A percentile compares a stretch with the other conserved stretches of the same genome.
Conservation (phyloP, 2,329 filamentous ascomycete species). For the Stagonosporopsis chrysanthemi region DNA sequence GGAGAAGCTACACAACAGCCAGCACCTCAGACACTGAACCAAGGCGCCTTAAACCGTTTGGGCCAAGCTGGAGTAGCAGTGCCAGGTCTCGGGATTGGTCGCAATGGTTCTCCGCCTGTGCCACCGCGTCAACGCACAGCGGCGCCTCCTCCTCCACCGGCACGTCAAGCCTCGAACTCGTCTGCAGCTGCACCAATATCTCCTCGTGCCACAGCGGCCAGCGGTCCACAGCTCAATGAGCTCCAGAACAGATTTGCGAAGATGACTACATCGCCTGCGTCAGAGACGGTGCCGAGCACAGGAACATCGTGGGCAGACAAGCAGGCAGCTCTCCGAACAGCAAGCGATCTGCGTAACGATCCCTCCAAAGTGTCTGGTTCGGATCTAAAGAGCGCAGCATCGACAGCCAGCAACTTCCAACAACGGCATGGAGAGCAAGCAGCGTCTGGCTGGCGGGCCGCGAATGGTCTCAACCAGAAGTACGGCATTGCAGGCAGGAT, state of each 20-base stretch:
- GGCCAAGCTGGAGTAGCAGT: constrained; percentile 79
- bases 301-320: constrained; percentile 71
- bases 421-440: constrained; percentile 75
- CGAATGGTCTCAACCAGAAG: constrained; percentile 66
- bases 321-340: constrained; percentile 68
- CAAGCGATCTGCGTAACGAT: constrained; percentile 65
- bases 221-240: constrained; percentile 64
- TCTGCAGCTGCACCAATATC: constrained; percentile 32
- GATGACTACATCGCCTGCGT: constrained; percentile 45
- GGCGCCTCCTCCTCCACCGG: constrained; percentile 40
- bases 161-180: constrained; percentile 36
- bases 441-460: constrained; percentile 64
- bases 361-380: constrained; percentile 67
- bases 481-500: constrained; percentile 63
- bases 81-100: constrained; percentile 76
- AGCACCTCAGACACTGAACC: constrained; percentile 57
- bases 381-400: constrained; percentile 65
- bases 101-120: constrained; percentile 45
- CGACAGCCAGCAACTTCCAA: constrained; percentile 72
- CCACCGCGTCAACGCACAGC: constrained; percentile 45
- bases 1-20: constrained; percentile 49
- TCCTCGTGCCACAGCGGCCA: constrained; percentile 25
- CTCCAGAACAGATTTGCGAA: constrained; percentile 71
- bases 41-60: constrained; percentile 70
- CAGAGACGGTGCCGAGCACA: constrained; percentile 46